Conservation (phyloP, 805 yeast genomes). For the Cyberlindnera euphorbiiphila region DNA sequence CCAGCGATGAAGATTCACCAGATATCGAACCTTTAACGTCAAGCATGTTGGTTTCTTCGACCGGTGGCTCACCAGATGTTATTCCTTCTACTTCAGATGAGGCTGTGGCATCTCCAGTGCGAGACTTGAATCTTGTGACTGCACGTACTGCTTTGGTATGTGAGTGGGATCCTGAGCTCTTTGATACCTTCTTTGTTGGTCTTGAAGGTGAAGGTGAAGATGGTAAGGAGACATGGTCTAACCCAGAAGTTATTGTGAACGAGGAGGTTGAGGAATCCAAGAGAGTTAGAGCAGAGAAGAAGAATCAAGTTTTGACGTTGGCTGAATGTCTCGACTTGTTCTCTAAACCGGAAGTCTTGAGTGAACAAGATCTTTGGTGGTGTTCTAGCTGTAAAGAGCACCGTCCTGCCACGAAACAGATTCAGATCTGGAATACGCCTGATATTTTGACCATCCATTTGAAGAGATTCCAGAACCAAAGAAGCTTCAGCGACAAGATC, state of each 20-base stretch:
- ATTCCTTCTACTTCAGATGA: constrained; percentile 1
- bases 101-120: constrained; percentile 5
- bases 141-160: constrained; percentile 48
- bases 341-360: constrained; percentile 76
- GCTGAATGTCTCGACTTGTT: constrained; percentile 74
- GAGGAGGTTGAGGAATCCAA: constrained; percentile 50
- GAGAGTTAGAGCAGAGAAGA: constrained; percentile 25
- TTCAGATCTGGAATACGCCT: constrained; percentile 92
- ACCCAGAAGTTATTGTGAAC: constrained; percentile 47
- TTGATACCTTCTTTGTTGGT: constrained; percentile 50
- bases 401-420: constrained; percentile 84
- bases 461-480: constrained; percentile 81
- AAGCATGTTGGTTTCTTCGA: not conserved
- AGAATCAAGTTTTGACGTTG: constrained; percentile 47
- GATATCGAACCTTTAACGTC: constrained; percentile 11
- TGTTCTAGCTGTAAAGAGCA: constrained; percentile 89
- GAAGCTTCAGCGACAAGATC: constrained; percentile 86
- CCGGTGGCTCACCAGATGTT: not conserved
- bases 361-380: constrained; percentile 90
- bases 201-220: constrained; percentile 42
- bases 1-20: constrained; percentile 6
- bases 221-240: constrained; percentile 53
- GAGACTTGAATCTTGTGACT: constrained; percentile 21
- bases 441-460: constrained; percentile 86
- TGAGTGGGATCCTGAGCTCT: constrained; percentile 56